These are phyloP conservation scores for Dactylis glomerata DNA, from an alignment of 176 grass and related monocot species.

Conservation along the genomic window DNA sequence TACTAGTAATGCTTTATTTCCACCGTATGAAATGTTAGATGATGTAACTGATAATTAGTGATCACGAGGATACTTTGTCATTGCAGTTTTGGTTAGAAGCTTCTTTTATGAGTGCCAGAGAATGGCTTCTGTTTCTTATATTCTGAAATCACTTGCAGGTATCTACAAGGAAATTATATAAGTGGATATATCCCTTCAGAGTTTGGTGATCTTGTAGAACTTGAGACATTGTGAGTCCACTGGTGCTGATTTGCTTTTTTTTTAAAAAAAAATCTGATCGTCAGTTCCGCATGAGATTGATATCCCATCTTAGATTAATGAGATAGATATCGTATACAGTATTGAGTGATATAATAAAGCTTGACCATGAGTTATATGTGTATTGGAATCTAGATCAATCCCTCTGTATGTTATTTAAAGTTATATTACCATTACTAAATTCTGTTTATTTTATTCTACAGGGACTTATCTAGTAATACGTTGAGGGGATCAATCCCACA, in stretches of 20 bases:
- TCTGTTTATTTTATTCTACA: constrained; percentile 34
- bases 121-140: constrained; percentile 33
- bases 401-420: neutral
- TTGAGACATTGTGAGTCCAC: constrained; percentile 74
- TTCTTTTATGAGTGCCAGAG: constrained; percentile 7
- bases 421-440: neutral
- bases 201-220: constrained; percentile 76
- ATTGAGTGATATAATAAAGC: neutral
- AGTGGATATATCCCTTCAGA: constrained; percentile 85
- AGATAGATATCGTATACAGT: neutral
- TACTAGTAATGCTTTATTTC: neutral
- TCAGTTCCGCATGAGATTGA: constrained; percentile 12
- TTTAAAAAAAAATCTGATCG: neutral
- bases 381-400: neutral
- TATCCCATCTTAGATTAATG: neutral
- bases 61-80: neutral
- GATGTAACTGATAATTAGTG: neutral
- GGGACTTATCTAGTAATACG: constrained; percentile 95
- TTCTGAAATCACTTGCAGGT: constrained; percentile 49
- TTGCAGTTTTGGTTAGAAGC: neutral
- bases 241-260: neutral
- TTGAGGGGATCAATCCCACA: constrained; percentile 84
- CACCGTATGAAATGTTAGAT: neutral
- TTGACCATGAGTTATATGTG: neutral
- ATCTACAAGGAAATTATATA: constrained; percentile 94